These are phyloP conservation scores for Tilletia caries DNA, from an alignment of 1,284 basidiomycete species.

Conservation along the genomic window DNA sequence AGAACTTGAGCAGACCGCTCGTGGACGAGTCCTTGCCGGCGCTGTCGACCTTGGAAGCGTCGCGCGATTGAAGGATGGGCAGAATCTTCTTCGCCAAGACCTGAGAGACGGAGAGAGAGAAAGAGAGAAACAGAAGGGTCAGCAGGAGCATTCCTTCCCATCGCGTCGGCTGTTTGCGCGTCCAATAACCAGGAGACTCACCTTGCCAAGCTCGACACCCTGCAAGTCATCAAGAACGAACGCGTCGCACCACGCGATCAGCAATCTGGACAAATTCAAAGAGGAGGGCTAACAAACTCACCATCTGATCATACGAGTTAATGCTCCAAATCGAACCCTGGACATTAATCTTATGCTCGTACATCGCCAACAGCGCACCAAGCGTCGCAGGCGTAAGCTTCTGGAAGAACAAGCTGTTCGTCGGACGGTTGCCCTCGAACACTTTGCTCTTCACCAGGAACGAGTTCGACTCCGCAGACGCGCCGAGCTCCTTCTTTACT, in stretches of 20 bases:
- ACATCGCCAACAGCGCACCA: slow-evolving; percentile 83
- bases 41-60: slow-evolving; percentile 64
- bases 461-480: slow-evolving; percentile 67
- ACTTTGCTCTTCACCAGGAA: slow-evolving; percentile 93
- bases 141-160: neutral
- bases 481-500: slow-evolving; percentile 73
- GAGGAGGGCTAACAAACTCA: neutral
- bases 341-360: slow-evolving; percentile 98
- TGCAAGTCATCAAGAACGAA: neutral
- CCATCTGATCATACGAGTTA: slow-evolving; percentile 76
- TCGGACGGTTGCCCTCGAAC: slow-evolving; percentile 94
- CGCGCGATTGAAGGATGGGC: slow-evolving; percentile 74
- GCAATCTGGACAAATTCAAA: no score
- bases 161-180: no score
- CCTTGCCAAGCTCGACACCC: slow-evolving; percentile 90
- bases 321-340: slow-evolving; percentile 97
- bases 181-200: slow-evolving; percentile 54
- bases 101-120: neutral
- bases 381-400: slow-evolving; percentile 83
- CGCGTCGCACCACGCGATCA: no score
- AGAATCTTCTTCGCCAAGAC: slow-evolving; percentile 87
- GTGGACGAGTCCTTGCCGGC: slow-evolving; percentile 75
- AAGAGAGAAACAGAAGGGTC: neutral
- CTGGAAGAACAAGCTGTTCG: slow-evolving; percentile 94
- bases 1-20: slow-evolving; percentile 43